A percentile compares a stretch with the other conserved stretches of the same genome.
These are phyloP conservation scores for Ampelocalamus luodianensis DNA, from an alignment of 176 grass and related monocot genomes.

Conservation along the genomic window DNA sequence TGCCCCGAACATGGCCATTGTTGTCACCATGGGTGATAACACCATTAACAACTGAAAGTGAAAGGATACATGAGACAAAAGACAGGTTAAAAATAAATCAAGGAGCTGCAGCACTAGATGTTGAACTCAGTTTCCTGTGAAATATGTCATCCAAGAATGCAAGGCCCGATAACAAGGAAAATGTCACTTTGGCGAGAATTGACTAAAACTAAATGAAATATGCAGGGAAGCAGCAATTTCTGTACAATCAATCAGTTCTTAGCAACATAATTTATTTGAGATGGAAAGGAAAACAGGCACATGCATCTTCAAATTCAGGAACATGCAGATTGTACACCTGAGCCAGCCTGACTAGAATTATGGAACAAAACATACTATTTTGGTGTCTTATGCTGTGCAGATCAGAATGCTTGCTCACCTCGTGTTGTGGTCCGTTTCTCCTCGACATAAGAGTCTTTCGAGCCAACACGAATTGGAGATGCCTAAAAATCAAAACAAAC, in stretches of 20 bases:
- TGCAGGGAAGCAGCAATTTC: background rate
- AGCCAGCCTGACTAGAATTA: background rate
- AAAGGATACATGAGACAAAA: background rate
- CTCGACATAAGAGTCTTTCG: conserved; percentile 51
- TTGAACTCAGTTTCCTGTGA: background rate
- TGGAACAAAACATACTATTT: conserved; percentile 15
- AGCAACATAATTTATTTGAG: background rate
- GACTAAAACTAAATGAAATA: background rate
- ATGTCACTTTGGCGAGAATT: background rate
- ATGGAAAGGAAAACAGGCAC: background rate
- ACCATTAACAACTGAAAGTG: conserved; percentile 66
- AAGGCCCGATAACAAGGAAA: background rate
- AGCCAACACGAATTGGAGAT: conserved; percentile 48
- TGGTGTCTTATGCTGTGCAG: background rate
- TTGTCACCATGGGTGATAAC: conserved; percentile 42
- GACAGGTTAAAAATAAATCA: background rate
- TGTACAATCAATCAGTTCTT: background rate
- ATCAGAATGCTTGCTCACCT: conserved; percentile 51
- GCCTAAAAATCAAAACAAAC: conserved; percentile 47
- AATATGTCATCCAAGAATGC: background rate
- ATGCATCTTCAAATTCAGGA: background rate
- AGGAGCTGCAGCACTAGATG: background rate
- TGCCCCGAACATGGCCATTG: conserved; percentile 47
- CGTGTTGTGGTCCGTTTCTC: conserved; percentile 71
- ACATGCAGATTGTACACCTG: background rate